These are phyloP conservation scores for Backusella luteola DNA, from an alignment of 192 early-diverging fungal genomes.

Conservation along the genomic window DNA sequence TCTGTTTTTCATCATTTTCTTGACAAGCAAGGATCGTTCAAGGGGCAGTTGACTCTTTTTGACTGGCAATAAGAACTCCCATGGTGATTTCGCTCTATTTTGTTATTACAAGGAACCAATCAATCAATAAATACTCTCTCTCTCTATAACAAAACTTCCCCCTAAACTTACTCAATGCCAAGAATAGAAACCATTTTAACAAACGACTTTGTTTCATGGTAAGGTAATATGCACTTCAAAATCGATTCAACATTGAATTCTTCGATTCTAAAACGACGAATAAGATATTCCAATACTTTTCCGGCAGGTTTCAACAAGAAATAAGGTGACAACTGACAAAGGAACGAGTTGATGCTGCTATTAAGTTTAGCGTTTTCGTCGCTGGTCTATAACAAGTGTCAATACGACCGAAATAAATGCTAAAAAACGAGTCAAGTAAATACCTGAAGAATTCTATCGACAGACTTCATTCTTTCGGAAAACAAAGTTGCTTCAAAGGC, in stretches of 20 bases:
- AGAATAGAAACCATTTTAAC: constrained; percentile 78
- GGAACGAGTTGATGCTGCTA: constrained; percentile 67
- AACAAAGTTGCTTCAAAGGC: constrained; percentile 76
- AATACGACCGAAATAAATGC: background rate
- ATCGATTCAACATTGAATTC: constrained; percentile 83
- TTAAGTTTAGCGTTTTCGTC: constrained; percentile 82
- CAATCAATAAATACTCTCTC: background rate
- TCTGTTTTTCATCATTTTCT: constrained; percentile 64
- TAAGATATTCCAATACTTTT: constrained; percentile 91
- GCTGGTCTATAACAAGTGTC: constrained; percentile 54
- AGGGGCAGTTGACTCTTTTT: constrained; percentile 57
- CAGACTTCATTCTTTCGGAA: constrained; percentile 71
- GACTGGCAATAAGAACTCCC: constrained; percentile 58
- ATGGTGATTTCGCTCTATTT: constrained; percentile 47
- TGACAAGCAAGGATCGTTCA: constrained; percentile 68
- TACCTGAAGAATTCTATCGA: constrained; percentile 77
- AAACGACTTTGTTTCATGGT: constrained; percentile 91
- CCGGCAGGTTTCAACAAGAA: constrained; percentile 82
- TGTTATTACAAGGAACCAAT: background rate
- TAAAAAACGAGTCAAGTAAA: background rate
- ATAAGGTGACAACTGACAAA: constrained; percentile 79
- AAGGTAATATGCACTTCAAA: constrained; percentile 81
- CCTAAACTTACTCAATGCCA: constrained; percentile 51
- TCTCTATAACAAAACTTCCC: background rate
- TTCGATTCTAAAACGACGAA: constrained; percentile 83